These are phyloP conservation scores for Helianthus tuberosus DNA, from an alignment of 129 eudicot genomes.

Conservation along the genomic window DNA sequence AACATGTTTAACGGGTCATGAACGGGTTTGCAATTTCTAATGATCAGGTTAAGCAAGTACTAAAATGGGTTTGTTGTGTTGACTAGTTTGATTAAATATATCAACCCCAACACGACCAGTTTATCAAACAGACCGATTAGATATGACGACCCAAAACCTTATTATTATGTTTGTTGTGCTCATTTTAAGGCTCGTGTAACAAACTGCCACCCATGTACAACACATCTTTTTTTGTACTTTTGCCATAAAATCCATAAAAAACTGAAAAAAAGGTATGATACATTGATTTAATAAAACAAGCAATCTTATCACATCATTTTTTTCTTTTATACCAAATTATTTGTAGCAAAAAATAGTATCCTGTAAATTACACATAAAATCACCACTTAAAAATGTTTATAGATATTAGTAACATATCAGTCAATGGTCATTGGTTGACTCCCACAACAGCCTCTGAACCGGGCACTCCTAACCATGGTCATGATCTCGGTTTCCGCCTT, in stretches of 20 bases:
- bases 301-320: slow-evolving; percentile 52
- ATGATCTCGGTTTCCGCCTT: slow-evolving; percentile 80
- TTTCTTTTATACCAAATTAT: slow-evolving; percentile 42
- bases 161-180: too few species aligned
- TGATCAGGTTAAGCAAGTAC: too few species aligned
- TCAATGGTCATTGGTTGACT: slow-evolving; percentile 92
- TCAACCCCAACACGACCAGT: too few species aligned
- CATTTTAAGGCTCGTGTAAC: too few species aligned
- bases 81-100: too few species aligned
- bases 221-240: too few species aligned
- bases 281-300: slow-evolving; percentile 27
- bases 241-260: slow-evolving; percentile 31
- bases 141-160: too few species aligned
- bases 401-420: slow-evolving; percentile 36
- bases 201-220: too few species aligned
- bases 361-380: slow-evolving; percentile 45
- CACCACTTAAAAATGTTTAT: slow-evolving; percentile 40
- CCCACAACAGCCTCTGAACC: slow-evolving; percentile 89
- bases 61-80: too few species aligned
- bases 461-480: slow-evolving; percentile 85
- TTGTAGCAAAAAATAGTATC: slow-evolving; percentile 72
- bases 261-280: neutral
- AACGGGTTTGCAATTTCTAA: too few species aligned
- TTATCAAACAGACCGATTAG: too few species aligned
- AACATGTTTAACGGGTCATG: neutral